Percentiles rank a stretch among this genome's conserved stretches.
Evolutionary conservation across 2,329 filamentous ascomycete species (phyloP).

Genomic region (Domatiomyces globalis): DNA sequence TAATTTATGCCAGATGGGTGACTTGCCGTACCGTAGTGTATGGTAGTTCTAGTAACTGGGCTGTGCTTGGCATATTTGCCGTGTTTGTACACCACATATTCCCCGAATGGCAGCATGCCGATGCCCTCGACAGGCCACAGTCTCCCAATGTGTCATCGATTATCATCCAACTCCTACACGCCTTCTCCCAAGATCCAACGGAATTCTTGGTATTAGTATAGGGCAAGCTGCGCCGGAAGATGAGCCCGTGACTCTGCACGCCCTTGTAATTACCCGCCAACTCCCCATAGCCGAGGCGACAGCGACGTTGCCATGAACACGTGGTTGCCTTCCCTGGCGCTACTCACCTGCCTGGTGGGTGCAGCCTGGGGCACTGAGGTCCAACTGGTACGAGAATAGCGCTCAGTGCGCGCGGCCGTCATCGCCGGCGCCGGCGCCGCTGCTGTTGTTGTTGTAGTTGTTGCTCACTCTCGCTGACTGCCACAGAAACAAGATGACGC

Average conservation of each 20-base stretch:
- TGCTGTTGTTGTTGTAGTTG: background rate
- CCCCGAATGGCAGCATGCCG: too few relatives aligned
- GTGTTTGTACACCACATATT: background rate
- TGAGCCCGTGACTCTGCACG: background rate
- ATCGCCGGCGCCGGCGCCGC: background rate
- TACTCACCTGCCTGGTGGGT: background rate
- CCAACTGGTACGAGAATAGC: background rate
- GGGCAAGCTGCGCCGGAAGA: background rate
- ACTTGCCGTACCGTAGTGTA: too few relatives aligned
- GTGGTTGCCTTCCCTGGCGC: background rate
- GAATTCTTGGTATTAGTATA: background rate
- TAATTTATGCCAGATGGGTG: too few relatives aligned
- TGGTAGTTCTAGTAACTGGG: too few relatives aligned
- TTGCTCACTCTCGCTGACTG: slow-evolving; percentile 1
- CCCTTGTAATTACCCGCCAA: background rate
- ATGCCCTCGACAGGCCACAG: too few relatives aligned
- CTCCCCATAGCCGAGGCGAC: too few relatives aligned
- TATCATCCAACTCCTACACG: background rate
- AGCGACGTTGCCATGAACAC: background rate
- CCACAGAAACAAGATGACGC: slow-evolving; percentile 58
- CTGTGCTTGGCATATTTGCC: background rate
- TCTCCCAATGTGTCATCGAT: background rate
- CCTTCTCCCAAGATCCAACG: background rate
- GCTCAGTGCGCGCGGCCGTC: background rate
- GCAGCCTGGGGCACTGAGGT: background rate